These are phyloP conservation scores for Candida xyloterini DNA, from an alignment of 805 yeast species.

Conservation along the genomic window DNA sequence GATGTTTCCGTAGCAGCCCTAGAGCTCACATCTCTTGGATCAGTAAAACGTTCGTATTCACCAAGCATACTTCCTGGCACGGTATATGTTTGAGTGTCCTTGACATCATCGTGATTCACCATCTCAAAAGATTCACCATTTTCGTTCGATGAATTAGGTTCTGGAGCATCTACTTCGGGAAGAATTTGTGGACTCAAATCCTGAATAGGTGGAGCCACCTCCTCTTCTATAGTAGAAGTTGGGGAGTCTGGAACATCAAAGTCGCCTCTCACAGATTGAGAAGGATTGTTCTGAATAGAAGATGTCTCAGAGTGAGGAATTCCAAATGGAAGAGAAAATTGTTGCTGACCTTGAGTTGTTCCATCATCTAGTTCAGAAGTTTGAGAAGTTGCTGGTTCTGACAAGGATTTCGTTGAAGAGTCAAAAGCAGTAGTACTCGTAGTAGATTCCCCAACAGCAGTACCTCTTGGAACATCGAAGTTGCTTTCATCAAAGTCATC, in stretches of 20 bases:
- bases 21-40: constrained; percentile 4
- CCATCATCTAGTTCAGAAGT: constrained; percentile 42
- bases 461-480: constrained; percentile 18
- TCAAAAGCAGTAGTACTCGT: constrained; percentile 23
- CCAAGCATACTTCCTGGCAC: constrained; percentile 19
- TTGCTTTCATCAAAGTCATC: constrained; percentile 31
- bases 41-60: constrained; percentile 10
- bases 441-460: constrained; percentile 20
- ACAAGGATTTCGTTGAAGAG: constrained; percentile 18
- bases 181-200: constrained; percentile 29
- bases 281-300: constrained; percentile 88
- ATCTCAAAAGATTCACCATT: constrained; percentile 51
- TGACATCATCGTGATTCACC: constrained; percentile 46
- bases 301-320: constrained; percentile 84
- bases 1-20: constrained; percentile 4
- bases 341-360: constrained; percentile 21
- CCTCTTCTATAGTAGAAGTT: constrained; percentile 32
- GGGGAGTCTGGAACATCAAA: constrained; percentile 43
- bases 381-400: constrained; percentile 45
- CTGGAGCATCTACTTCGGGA: constrained; percentile 25
- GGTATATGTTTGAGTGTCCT: constrained; percentile 5
- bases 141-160: constrained; percentile 17
- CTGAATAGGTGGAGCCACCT: constrained; percentile 28
- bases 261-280: constrained; percentile 85
- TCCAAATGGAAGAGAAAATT: constrained; percentile 38